Percentiles rank a stretch among this genome's conserved stretches.
These are phyloP conservation scores for Backusella australiensis DNA, from an alignment of 192 early-diverging fungal genomes.

Conservation along the genomic window DNA sequence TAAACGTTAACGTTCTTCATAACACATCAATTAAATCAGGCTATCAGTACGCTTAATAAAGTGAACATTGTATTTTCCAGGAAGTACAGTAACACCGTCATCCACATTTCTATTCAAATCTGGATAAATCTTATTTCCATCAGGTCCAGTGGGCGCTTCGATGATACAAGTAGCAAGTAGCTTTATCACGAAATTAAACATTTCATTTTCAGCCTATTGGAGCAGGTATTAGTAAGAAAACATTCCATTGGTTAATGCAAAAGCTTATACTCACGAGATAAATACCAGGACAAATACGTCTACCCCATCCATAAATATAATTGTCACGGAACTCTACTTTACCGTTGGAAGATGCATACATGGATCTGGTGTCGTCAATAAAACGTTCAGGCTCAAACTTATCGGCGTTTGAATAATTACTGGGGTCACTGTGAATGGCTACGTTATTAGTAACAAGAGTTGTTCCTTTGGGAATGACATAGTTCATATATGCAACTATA, in stretches of 20 bases:
- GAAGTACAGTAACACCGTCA: background rate
- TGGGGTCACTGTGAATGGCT: background rate
- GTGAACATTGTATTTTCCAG: background rate
- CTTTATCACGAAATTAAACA: background rate
- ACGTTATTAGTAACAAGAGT: background rate
- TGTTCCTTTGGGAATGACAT: slow-evolving; percentile 8
- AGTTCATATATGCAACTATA: background rate
- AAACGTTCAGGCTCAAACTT: slow-evolving; percentile 9
- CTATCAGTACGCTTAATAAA: background rate
- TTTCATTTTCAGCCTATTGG: slow-evolving; percentile 2
- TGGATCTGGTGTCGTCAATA: background rate
- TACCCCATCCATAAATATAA: slow-evolving; percentile 1
- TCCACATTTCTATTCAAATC: background rate
- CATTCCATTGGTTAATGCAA: background rate
- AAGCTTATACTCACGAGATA: background rate
- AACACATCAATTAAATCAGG: background rate
- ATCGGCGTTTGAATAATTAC: background rate
- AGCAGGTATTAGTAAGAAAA: background rate
- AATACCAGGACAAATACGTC: slow-evolving; percentile 13
- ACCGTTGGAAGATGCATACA: slow-evolving; percentile 10
- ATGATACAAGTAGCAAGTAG: background rate
- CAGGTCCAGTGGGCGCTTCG: background rate
- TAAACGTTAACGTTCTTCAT: background rate
- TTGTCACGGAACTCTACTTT: background rate
- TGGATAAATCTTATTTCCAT: slow-evolving; percentile 3